Evolutionary conservation across 23 red algal genomes (phyloP).

Genomic region (Gracilariopsis chorda): DNA sequence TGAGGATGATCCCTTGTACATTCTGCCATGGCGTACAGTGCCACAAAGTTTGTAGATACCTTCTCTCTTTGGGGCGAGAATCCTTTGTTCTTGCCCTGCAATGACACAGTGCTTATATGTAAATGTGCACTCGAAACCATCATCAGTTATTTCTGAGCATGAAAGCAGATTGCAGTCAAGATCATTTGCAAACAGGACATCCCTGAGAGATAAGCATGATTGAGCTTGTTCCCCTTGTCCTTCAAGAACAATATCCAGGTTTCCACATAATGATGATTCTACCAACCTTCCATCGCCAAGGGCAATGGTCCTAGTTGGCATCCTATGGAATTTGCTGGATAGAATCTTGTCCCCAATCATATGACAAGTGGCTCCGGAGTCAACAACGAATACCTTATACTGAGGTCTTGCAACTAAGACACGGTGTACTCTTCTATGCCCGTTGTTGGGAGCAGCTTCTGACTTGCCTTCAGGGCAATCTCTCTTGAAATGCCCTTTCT

Average conservation of each 20-base stretch:
- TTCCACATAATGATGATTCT: neutral
- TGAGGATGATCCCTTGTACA: neutral
- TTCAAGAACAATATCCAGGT: neutral
- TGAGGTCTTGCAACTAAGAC: neutral
- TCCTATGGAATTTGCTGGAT: neutral
- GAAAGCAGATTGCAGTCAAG: neutral
- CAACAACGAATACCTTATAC: neutral
- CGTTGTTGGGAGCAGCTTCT: too few relatives aligned
- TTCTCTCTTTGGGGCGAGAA: neutral
- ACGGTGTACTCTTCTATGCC: too few relatives aligned
- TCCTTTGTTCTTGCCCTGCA: neutral
- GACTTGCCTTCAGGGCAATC: neutral
- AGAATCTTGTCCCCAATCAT: neutral
- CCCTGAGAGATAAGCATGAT: too few relatives aligned
- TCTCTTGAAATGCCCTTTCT: neutral
- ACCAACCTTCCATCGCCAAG: neutral
- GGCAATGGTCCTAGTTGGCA: neutral
- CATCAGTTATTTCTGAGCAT: neutral
- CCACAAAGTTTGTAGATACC: neutral
- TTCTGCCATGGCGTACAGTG: too few relatives aligned
- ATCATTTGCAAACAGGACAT: neutral
- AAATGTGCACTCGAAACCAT: neutral
- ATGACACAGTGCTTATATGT: neutral
- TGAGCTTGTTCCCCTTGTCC: neutral
- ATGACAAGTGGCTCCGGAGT: neutral